Base-by-base conservation (phyloP, 2,329 filamentous ascomycete species). In the Fusarium sp. region DNA sequence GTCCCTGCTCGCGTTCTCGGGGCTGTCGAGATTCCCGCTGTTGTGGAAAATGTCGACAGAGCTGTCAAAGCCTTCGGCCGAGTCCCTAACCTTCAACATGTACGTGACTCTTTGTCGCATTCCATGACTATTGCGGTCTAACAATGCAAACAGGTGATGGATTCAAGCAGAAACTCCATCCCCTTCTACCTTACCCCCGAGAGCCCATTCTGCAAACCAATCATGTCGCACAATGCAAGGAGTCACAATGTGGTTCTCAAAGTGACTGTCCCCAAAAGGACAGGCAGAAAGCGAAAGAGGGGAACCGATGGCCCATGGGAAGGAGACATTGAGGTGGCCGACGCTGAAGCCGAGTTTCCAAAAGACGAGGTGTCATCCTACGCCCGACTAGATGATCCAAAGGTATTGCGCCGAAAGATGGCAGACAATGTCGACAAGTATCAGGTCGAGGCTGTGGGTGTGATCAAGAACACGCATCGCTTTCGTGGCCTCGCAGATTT, bases 401-500 rank as follows among this genome's bases (percentile, higher is more conserved):
- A 80, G 20, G 77, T 88, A 10, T 81, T 95, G 33, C 85, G 91
- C 38, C 88, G 88, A 68, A 92, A 89, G 71, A 82, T 97, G 69
- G 88, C 87, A 74, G 95, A 97, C 80, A 97, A 95, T 79, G 84
- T 86, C 1, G 88, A 86, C 10, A 88, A 83, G 10, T 96, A 95
- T 80, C 83, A 87, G 6, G 88, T 94, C 33, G 91, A 95, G 75
- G 88, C 91, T 1, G 88, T 95, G 4, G 95, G 95, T 9, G 83
- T 91, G 22, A 89, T 98, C 70, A 90, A 91, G 65, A 91, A 94
- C 75, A 97, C 93, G 1, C 95, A 98, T 86, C 91, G 96, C 40
- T 99, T 97, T 82, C 90, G 96, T 80, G 92, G 92, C 88, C 87
- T 97, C 74, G 92, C 95, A 10, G 96, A 98, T 82, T 97, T 97